Evolutionary conservation across 192 early-diverging fungal species (phyloP).

Genomic region (Neocallimastix lanati): DNA sequence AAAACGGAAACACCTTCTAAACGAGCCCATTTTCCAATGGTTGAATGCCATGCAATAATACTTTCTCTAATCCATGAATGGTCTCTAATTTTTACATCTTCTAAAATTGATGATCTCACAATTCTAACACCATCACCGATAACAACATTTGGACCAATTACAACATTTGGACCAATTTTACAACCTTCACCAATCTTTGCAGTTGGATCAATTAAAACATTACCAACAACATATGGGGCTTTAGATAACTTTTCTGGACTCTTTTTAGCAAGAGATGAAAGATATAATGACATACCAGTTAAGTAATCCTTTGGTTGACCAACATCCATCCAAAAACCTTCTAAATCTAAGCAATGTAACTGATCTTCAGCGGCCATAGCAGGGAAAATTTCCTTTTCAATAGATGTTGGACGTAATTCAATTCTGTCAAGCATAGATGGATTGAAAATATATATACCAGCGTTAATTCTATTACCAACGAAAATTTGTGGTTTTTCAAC

Average conservation of each 20-base stretch:
- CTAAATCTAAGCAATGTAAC: constrained; percentile 82
- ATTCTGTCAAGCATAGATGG: constrained; percentile 79
- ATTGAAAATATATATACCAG: constrained; percentile 93
- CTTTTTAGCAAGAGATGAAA: constrained; percentile 60
- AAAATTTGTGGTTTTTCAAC: constrained; percentile 94
- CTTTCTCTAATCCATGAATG: constrained; percentile 74
- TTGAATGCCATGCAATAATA: constrained; percentile 93
- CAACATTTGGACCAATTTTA: constrained; percentile 93
- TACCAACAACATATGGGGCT: constrained; percentile 44
- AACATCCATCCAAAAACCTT: constrained; percentile 99
- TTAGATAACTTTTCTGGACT: constrained; percentile 51
- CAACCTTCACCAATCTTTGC: constrained; percentile 90
- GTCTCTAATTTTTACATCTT: constrained; percentile 66
- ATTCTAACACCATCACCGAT: constrained; percentile 92
- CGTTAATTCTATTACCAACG: constrained; percentile 93
- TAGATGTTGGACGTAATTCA: constrained; percentile 81
- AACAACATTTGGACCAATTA: constrained; percentile 74
- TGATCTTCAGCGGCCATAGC: constrained; percentile 66
- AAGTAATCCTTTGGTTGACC: constrained; percentile 98
- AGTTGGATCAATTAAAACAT: constrained; percentile 79
- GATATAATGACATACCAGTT: constrained; percentile 84
- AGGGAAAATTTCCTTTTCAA: constrained; percentile 97
- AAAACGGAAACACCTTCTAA: constrained; percentile 86
- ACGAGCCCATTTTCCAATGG: constrained; percentile 85
- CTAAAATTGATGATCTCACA: constrained; percentile 71